A percentile compares a stretch with the other conserved stretches of the same genome.
These are phyloP conservation scores for Blastomyces parvus DNA, from an alignment of 2,329 filamentous ascomycete genomes.

Conservation along the genomic window DNA sequence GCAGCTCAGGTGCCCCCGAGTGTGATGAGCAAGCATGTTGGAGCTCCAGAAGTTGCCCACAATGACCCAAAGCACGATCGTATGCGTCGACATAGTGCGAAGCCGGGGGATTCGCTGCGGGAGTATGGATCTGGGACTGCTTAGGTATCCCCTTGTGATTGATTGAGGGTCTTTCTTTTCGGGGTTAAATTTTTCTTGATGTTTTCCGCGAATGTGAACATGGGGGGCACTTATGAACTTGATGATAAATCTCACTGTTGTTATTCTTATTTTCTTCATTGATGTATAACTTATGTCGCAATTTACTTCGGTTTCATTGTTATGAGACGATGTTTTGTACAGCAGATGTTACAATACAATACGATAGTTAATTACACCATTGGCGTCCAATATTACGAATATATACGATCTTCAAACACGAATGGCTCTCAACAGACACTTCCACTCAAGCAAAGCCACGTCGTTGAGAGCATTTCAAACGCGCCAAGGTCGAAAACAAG, in stretches of 20 bases:
- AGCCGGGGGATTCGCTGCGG: conserved; percentile 5
- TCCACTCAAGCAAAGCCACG: neutral
- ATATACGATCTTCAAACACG: neutral
- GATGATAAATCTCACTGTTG: neutral
- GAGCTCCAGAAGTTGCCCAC: conserved; percentile 40
- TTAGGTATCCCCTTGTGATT: neutral
- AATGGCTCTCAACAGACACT: neutral
- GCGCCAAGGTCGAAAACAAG: neutral
- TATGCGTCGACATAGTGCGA: conserved; percentile 39
- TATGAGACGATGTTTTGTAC: too few species aligned
- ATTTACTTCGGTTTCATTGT: neutral
- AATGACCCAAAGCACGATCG: conserved; percentile 38
- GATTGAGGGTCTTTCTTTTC: neutral
- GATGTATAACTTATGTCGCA: neutral
- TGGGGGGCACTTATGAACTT: neutral
- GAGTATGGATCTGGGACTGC: conserved; percentile 3
- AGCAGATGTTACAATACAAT: neutral
- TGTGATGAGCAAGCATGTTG: conserved; percentile 41
- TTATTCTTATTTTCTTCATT: neutral
- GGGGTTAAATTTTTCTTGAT: neutral
- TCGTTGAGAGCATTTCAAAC: neutral
- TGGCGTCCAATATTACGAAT: too few species aligned
- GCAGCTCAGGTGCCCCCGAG: conserved; percentile 51
- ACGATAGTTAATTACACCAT: neutral
- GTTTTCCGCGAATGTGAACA: neutral